Base-by-base conservation (phyloP, 2,329 filamentous ascomycete species). In the Diaporthe sp. region DNA sequence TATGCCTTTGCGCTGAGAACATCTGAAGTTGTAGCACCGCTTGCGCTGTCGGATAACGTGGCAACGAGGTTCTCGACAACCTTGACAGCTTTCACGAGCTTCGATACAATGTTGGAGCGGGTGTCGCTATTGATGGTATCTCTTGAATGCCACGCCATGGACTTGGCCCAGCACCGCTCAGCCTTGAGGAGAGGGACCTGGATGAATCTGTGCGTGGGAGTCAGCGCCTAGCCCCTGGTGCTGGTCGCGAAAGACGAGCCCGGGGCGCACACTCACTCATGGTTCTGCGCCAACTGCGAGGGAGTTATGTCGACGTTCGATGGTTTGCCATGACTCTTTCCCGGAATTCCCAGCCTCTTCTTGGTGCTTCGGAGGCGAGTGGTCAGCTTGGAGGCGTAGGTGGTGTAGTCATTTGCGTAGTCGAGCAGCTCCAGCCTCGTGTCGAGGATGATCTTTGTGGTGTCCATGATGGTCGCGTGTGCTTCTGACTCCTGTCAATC, bases 81-180 rank as follows among this genome's bases (percentile, higher is more conserved):
- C 68, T 88, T 90, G 53, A 92, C 90, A 22, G 94, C 95, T 85
- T 98, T 98, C 80, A 92, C 90, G 55, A 98, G 88, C 72, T 96
- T 92, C 20, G 96, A 98, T 74, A 97, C 91, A 53, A 98, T 97
- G 84, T 99, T 96, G 72, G 93, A 93, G 81, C 95, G 92, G 25
- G 94, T 94, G 71, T 93, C 92, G 76, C 95, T 94, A 39, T 92
- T 91, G 78, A 98, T 94, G 76, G 93, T 92, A 80, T 97, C 95
- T 91, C 85, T 98, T 98, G 90, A 98, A 95, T 82, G 94, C 92
- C 95, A 98, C 97, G 75, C 96, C 96, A 84, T 98, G 93, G 51
- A 75, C 63, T 77, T 77, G 73, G 97, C 96, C 95, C 95, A 98
- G 71, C 96, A 95, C 78, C 97, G 91, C 86, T 99, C 97, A 76